Percentiles rank a stretch among this genome's conserved stretches.
These are phyloP conservation scores for Chaetomiaceae sp. DNA, from an alignment of 2,329 filamentous ascomycete genomes.

Conservation along the genomic window DNA sequence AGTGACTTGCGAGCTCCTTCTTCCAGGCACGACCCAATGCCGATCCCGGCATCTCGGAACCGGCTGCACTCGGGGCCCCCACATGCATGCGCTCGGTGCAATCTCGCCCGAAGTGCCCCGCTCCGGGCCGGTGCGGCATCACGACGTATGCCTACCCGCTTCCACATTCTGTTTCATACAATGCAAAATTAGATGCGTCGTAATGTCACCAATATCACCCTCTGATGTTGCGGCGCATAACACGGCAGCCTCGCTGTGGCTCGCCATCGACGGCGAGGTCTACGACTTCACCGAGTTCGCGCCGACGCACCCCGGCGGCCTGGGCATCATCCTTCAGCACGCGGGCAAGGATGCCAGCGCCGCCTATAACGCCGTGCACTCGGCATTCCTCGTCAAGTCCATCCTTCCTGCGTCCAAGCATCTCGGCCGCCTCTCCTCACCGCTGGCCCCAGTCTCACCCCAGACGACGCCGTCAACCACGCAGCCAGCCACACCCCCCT, in stretches of 20 bases:
- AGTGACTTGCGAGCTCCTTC: not conserved
- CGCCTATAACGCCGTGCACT: conserved; percentile 34
- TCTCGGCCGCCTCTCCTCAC: conserved; percentile 36
- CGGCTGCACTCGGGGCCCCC: too few species aligned
- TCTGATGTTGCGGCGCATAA: conserved; percentile 12
- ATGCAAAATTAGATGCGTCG: too few species aligned
- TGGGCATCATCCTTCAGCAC: conserved; percentile 40
- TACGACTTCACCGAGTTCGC: conserved; percentile 52
- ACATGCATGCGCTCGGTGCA: conserved; percentile 7
- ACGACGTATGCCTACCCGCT: too few species aligned
- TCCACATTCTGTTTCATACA: not conserved
- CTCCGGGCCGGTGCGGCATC: too few species aligned
- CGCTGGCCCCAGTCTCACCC: conserved; percentile 44
- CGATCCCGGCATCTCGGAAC: not conserved
- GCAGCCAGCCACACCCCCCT: conserved; percentile 45
- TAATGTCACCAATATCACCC: conserved; percentile 10
- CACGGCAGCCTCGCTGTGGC: conserved; percentile 15
- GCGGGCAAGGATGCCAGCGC: conserved; percentile 49
- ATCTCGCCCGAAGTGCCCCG: conserved; percentile 6
- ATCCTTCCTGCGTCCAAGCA: conserved; percentile 2
- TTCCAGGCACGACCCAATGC: not conserved
- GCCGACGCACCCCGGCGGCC: conserved; percentile 32
- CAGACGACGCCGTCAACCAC: conserved; percentile 61
- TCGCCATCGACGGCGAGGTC: conserved; percentile 13
- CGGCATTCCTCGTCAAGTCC: conserved; percentile 5